Evolutionary conservation across 495 filamentous ascomycete species (phyloP).

Genomic region (Hypomontagnella submonticulosa): DNA sequence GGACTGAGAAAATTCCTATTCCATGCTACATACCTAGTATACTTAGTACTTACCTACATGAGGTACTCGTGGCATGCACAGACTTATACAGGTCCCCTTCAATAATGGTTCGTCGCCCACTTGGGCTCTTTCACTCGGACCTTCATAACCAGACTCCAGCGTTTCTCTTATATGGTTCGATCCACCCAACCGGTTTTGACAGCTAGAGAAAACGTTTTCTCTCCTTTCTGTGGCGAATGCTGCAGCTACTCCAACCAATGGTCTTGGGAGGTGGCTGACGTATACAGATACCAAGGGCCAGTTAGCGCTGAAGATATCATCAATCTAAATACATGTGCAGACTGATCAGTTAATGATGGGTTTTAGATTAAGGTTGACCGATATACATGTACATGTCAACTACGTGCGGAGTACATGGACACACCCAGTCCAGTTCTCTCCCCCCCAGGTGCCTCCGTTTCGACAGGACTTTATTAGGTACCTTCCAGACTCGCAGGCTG

Average conservation of each 20-base stretch:
- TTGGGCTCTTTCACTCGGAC: constrained; percentile 30
- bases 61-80: constrained; percentile 10
- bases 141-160: constrained; percentile 32
- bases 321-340: constrained; percentile 15
- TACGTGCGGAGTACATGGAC: constrained; percentile 30
- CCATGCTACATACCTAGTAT: constrained; percentile 13
- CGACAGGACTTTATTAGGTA: constrained; percentile 22
- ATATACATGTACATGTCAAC: constrained; percentile 28
- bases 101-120: constrained; percentile 33
- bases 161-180: constrained; percentile 16
- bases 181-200: constrained; percentile 21
- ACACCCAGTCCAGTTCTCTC: constrained; percentile 11
- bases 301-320: constrained; percentile 34
- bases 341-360: constrained; percentile 2
- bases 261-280: constrained; percentile 15
- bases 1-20: constrained; percentile 38
- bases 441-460: constrained; percentile 36
- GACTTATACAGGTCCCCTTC: constrained; percentile 27
- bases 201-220: background rate
- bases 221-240: too few relatives aligned
- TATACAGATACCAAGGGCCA: constrained; percentile 6
- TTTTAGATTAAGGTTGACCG: constrained; percentile 11
- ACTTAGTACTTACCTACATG: too few relatives aligned
- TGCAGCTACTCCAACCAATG: background rate
- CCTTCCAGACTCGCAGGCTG: background rate